A percentile compares a stretch with the other conserved stretches of the same genome.
phyloP scores from a whole-genome alignment of 805 yeast species.

The Ogataea methanolica region DNA sequence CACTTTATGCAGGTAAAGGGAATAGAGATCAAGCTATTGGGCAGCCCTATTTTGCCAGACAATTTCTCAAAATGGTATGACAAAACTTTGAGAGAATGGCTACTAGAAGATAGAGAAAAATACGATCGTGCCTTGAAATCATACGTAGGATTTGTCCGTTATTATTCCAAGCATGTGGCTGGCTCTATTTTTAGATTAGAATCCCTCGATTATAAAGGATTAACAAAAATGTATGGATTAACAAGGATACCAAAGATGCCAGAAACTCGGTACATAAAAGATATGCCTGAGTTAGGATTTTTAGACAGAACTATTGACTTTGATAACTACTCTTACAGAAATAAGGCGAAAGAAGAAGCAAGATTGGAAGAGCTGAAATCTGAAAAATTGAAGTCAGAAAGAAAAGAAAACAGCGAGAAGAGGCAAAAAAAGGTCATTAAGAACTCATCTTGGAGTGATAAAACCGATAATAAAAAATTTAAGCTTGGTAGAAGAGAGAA shows the following conservation, averaged over 20 bases:
- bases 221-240: conserved; percentile 76
- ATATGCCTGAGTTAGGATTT: conserved; percentile 74
- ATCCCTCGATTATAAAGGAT: conserved; percentile 62
- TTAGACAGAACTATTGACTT: conserved; percentile 55
- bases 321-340: conserved; percentile 62
- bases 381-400: conserved; percentile 33
- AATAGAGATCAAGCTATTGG: conserved; percentile 44
- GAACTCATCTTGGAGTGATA: conserved; percentile 79
- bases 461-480: conserved; percentile 55
- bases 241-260: conserved; percentile 93
- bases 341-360: conserved; percentile 56
- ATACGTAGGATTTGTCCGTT: conserved; percentile 77
- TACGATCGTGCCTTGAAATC: conserved; percentile 79
- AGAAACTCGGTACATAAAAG: conserved; percentile 55
- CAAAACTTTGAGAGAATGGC: conserved; percentile 42
- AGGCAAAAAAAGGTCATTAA: conserved; percentile 43
- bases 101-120: conserved; percentile 67
- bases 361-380: conserved; percentile 57
- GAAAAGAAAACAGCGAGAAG: conserved; percentile 34
- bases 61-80: conserved; percentile 26
- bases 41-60: conserved; percentile 15
- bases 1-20: conserved; percentile 74
- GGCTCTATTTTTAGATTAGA: conserved; percentile 78
- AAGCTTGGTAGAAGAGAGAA: conserved; percentile 64
- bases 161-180: conserved; percentile 85